Evolutionary conservation across 345 rosid species (phyloP), one percentile per base, ranked within the genome.

Genomic region (Linum usitatissimum): DNA sequence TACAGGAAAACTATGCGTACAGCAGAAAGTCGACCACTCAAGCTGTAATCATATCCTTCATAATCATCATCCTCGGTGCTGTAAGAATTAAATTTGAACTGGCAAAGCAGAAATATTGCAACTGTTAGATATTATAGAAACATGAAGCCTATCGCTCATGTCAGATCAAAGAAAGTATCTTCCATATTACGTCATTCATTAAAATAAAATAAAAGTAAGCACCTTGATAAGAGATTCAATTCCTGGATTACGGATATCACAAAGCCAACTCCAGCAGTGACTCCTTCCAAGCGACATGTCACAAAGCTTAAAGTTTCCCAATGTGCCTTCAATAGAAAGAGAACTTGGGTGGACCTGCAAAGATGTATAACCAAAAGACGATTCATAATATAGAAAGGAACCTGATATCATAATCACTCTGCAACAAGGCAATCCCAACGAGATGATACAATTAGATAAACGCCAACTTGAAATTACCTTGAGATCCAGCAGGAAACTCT

Each of bases 221-320:
- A 90, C 99, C 90, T 84, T 88, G 70, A 93, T 90, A 66, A 93
- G 91, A 67, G 99, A 93, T 66, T 93, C 99, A 19, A 83, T 74
- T 61, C 92, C 99, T 62, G 94, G 96, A 79, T 90, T 86, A 53
- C 99, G 97, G 71, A 93, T 84, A 78, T 93, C 99, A 75, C 99
- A 93, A 68, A 93, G 88, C 97, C 97, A 93, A 68, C 90, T 76
- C 91, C 96, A 90, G 69, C 79, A 79, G 68, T 85, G 76, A 69
- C 83, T 86, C 40, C 75, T 65, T 70, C 83, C 96, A 65, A 87
- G 83, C 19, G 99, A 90, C 96, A 78, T 81, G 73, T 93, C 99
- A 72, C 88, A 72, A 28, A 93, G 96, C 79, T 85, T 87, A 77
- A 93, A 87, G 80, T 93, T 93, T 72, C 97, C 99, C 64, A 93